These are phyloP conservation scores for Usnea hakonensis DNA, from an alignment of 495 filamentous ascomycete species.

Conservation along the genomic window DNA sequence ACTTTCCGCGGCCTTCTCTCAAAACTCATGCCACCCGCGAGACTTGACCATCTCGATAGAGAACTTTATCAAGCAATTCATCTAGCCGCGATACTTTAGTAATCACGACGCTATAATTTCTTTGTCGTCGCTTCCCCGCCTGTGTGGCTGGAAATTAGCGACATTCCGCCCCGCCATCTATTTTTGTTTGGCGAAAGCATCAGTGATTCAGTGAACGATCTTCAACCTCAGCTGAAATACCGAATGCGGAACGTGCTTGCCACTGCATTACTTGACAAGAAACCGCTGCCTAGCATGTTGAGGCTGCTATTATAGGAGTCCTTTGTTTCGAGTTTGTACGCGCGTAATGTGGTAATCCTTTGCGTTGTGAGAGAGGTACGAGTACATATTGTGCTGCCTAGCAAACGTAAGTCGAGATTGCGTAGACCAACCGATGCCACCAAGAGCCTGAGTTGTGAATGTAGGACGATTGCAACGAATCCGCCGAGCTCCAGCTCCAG, in stretches of 20 bases:
- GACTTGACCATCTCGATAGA: neutral
- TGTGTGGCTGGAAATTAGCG: conserved; percentile 6
- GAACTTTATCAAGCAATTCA: neutral
- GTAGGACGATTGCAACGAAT: neutral
- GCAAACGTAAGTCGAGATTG: neutral
- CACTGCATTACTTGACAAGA: neutral
- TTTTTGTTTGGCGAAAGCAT: neutral
- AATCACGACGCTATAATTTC: neutral
- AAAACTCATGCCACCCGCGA: neutral
- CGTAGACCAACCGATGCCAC: neutral
- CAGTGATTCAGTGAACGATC: no score
- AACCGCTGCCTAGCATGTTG: neutral
- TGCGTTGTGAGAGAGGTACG: neutral
- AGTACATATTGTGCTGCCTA: conserved; percentile 2
- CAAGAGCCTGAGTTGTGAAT: neutral
- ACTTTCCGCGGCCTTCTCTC: neutral
- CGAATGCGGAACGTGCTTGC: neutral
- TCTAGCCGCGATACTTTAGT: neutral
- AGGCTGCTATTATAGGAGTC: conserved; percentile 1
- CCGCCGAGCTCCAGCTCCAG: neutral
- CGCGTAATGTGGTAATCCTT: conserved; percentile 7
- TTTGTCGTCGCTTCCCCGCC: neutral
- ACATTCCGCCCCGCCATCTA: conserved; percentile 15
- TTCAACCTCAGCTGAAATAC: neutral
- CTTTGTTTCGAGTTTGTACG: neutral